Evolutionary conservation across 768 basidiomycete genomes (phyloP).

Genomic region (Hysterangium stoloniferum): DNA sequence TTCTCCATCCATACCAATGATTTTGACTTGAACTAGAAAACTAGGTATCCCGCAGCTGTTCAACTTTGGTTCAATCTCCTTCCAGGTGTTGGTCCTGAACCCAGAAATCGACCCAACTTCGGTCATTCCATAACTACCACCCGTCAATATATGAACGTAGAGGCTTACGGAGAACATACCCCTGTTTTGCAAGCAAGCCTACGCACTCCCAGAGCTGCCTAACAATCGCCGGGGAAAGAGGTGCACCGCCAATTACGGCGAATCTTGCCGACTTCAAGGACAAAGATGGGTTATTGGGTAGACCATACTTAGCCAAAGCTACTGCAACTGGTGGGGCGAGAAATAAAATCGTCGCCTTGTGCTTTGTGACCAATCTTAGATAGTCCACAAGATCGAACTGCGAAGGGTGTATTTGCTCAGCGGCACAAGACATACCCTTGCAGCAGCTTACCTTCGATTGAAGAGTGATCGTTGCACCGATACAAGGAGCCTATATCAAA

Average conservation of each 20-base stretch:
- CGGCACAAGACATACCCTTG: not conserved
- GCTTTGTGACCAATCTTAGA: not conserved
- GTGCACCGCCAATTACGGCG: not conserved
- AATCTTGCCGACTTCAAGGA: not conserved
- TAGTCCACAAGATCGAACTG: not conserved
- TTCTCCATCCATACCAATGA: not conserved
- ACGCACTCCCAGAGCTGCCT: not conserved
- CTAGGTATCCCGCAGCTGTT: not conserved
- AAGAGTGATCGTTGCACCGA: slow-evolving; percentile 1
- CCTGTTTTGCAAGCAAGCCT: not conserved
- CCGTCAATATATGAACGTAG: not conserved
- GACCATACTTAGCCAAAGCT: not conserved
- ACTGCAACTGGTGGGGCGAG: slow-evolving; percentile 1
- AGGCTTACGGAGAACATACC: not conserved
- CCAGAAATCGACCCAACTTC: not conserved
- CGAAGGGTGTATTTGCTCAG: not conserved
- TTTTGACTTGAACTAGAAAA: not conserved
- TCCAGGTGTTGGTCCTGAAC: not conserved
- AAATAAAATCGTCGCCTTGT: not conserved
- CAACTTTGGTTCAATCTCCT: not conserved
- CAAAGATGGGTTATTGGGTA: not conserved
- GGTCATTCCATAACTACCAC: slow-evolving; percentile 4
- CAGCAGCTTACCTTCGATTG: not conserved
- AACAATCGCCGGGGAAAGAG: not conserved
- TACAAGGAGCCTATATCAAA: not conserved